Percentiles rank a stretch among this genome's conserved stretches.
Conservation (phyloP, 2,329 filamentous ascomycete species). For the Colletotrichum sp. region DNA sequence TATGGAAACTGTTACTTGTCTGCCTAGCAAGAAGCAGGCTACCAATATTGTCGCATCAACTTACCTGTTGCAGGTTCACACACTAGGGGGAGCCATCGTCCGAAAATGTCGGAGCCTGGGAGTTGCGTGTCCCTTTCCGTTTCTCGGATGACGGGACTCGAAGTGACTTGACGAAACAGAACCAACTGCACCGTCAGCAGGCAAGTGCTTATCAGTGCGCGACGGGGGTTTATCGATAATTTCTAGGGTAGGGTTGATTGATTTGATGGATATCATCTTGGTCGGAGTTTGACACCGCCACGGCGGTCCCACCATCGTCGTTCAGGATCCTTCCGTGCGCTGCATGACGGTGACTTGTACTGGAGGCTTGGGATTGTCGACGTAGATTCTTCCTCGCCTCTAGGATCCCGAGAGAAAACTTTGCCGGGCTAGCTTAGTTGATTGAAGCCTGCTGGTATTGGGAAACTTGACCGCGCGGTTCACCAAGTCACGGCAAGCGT, state of each 20-base stretch:
- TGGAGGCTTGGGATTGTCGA: background rate
- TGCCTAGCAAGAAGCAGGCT: background rate
- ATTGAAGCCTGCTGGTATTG: background rate
- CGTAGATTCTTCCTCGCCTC: background rate
- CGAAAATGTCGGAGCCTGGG: background rate
- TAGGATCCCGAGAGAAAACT: background rate
- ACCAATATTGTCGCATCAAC: background rate
- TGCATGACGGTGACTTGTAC: background rate
- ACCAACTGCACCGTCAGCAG: background rate
- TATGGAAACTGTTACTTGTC: background rate
- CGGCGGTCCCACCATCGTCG: background rate
- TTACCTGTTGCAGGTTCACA: background rate
- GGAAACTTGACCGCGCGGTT: background rate
- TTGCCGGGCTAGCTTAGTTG: background rate
- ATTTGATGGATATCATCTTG: background rate
- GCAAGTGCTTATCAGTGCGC: background rate
- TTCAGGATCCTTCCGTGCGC: background rate
- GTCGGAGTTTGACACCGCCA: background rate
- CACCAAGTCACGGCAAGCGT: background rate
- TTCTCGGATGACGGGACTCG: background rate
- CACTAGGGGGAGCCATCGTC: background rate
- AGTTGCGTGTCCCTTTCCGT: background rate
- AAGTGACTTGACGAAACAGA: background rate
- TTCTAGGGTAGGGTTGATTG: background rate
- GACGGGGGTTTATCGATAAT: too few species aligned